These are phyloP conservation scores for Marasmius oreades DNA, from an alignment of 1,284 basidiomycete species.

Conservation along the genomic window DNA sequence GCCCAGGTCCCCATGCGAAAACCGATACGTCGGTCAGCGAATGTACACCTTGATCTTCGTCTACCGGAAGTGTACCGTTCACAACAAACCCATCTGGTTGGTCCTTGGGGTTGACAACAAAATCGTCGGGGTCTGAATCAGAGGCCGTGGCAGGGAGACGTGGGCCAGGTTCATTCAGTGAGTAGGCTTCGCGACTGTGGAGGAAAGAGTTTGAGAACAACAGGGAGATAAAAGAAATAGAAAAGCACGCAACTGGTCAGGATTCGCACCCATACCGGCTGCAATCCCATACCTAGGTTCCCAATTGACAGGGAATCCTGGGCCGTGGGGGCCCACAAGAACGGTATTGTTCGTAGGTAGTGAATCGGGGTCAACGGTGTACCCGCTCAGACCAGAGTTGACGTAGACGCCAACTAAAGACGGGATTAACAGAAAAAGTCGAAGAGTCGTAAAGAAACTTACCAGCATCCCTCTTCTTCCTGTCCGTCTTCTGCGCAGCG, in stretches of 20 bases:
- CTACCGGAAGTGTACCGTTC: conserved; percentile 31
- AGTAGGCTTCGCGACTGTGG: conserved; percentile 32
- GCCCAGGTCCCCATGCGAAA: conserved; percentile 38
- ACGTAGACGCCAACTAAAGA: conserved; percentile 32
- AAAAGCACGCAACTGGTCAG: conserved; percentile 31
- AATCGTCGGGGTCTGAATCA: conserved; percentile 17
- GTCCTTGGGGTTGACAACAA: conserved; percentile 32
- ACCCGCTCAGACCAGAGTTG: conserved; percentile 36
- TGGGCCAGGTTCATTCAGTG: conserved; percentile 30
- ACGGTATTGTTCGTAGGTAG: conserved; percentile 35
- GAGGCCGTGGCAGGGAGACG: conserved; percentile 34
- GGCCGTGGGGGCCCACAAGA: conserved; percentile 33
- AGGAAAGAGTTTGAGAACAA: background rate
- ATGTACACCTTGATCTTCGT: conserved; percentile 34
- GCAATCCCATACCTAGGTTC: conserved; percentile 39
- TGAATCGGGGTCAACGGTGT: conserved; percentile 31
- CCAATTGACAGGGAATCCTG: conserved; percentile 42
- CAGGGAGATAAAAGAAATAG: background rate
- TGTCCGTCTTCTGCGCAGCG: conserved; percentile 30
- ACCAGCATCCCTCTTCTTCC: conserved; percentile 33
- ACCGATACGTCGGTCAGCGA: conserved; percentile 40
- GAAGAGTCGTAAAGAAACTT: conserved; percentile 6
- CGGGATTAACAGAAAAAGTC: background rate
- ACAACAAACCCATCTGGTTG: conserved; percentile 25
- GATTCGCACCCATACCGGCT: conserved; percentile 36